Base-by-base conservation (phyloP, 1,284 basidiomycete species). In the Apiotrichum laibachii region DNA sequence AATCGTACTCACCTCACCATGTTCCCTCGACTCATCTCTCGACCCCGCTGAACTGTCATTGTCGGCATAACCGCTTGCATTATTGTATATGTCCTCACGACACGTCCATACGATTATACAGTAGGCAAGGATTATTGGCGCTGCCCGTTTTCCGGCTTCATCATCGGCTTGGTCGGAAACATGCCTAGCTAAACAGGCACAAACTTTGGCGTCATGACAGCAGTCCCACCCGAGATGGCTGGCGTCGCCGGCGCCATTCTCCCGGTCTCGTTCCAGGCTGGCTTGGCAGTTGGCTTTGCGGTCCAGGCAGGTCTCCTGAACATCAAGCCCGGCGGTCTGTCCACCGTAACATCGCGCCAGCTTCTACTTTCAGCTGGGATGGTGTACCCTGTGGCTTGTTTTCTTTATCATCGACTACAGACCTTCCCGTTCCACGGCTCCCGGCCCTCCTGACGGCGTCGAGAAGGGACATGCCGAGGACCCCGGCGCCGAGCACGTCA, bases 191-290 rank as follows among this genome's bases (percentile, higher is more conserved):
- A 67, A 59, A 59, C 55, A 40, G 67, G 60, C 26, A 61, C 54
- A 21, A 68, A 65, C 52, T 67, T 75, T 31, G 64, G 57, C 1
- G 62, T 73, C 55, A 75, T 75, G 66, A 70, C 66, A 19, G 55
- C 68, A 2, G 72, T 71, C 2, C 72, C 72, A 1, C 60, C 71
- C 2, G 57, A 71, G 19, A 66, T 63, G 55, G 60, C 73, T 1
- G 76, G 75, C 11, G 73, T 78, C 15, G 73, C 70, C 12, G 73
- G 74, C 18, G 76, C 74, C 2, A 59, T 73, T 44, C 65, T 76
- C 21, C 75, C 75, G 55, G 67, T 71, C 26, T 50, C 61, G 15
- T 49, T 73, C 2, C 75, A 76, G 61, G 59, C 69, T 42, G 72
- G 75, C 11, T 55, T 64, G 34, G 71, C 65, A 21, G 61, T 74